Evolutionary conservation across 768 basidiomycete species (phyloP).

Genomic region (Suillus alpinus): DNA sequence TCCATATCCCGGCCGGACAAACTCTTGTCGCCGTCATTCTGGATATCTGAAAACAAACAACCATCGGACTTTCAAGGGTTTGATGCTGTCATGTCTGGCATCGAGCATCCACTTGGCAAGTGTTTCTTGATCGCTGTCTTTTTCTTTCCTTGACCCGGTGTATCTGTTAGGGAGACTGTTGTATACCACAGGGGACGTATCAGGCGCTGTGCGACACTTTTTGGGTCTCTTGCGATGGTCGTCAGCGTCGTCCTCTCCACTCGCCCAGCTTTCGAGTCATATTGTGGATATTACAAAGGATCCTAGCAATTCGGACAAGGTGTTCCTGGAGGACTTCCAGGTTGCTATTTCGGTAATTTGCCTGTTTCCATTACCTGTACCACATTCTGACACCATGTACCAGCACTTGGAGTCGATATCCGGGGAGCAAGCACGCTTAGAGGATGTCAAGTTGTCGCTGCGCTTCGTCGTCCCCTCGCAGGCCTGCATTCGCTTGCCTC

Average conservation of each 20-base stretch:
- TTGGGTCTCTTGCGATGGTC: constrained; percentile 63
- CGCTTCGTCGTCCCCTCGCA: constrained; percentile 58
- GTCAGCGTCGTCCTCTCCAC: constrained; percentile 15
- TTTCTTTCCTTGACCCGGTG: constrained; percentile 9
- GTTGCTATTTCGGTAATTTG: constrained; percentile 76
- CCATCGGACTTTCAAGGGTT: constrained; percentile 43
- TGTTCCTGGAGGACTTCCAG: constrained; percentile 84
- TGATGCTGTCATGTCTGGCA: constrained; percentile 63
- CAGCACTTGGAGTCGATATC: constrained; percentile 75
- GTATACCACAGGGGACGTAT: constrained; percentile 86
- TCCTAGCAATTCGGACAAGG: constrained; percentile 49
- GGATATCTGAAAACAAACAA: constrained; percentile 63
- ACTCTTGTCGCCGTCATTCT: constrained; percentile 74
- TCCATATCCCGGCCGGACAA: constrained; percentile 52
- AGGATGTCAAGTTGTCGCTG: constrained; percentile 60
- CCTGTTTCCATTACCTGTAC: background rate
- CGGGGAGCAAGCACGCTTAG: constrained; percentile 37
- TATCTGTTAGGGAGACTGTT: constrained; percentile 65
- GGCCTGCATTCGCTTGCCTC: constrained; percentile 56
- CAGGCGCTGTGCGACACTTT: constrained; percentile 76
- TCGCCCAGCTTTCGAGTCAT: constrained; percentile 13
- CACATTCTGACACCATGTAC: constrained; percentile 5
- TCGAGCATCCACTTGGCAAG: constrained; percentile 78
- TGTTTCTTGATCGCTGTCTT: background rate
- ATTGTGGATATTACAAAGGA: constrained; percentile 30